Evolutionary conservation across 768 basidiomycete genomes (phyloP), one percentile per base, ranked within the genome.

Genomic region (Hericium coralloides): DNA sequence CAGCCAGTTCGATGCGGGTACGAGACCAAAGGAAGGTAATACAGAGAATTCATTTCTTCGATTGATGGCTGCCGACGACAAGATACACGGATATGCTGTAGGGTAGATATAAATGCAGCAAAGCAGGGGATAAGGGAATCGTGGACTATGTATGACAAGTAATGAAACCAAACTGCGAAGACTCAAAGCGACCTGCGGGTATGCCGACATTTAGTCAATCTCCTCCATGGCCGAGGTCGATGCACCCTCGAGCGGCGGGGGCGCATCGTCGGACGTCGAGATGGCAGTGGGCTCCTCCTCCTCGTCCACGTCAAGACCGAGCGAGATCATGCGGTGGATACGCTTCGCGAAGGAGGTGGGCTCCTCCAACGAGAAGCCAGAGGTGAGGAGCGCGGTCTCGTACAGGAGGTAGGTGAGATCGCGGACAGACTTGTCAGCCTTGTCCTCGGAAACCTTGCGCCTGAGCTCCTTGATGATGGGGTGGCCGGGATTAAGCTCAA

Each of bases 341-440:
- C 95, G 90, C 79, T 89, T 88, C 59, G 94, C 90, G 71, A 97
- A 98, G 57, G 89, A 91, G 60, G 89, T 83, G 25, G 97, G 95
- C 71, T 95, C 91, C 63, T 98, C 93, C 58, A 99, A 85, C 55
- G 92, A 85, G 82, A 99, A 99, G 53, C 91, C 92, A 53, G 92
- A 94, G 15, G 92, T 94, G 63, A 97, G 85, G 60, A 98, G 85
- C 2, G 95, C 89, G 53, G 95, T 98, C 84, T 98, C 95, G 77
- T 91, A 98, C 56, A 99, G 77, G 48, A 98, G 82, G 81, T 84
- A 93, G 56, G 94, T 98, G 67, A 99, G 76, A 75, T 98, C 95
- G 63, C 92, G 86, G 67, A 97, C 95, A 56, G 94, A 94, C 84
- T 95, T 97, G 84, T 98, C 95, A 55, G 90, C 87, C 80, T 95